A percentile compares a stretch with the other conserved stretches of the same genome.
phyloP scores from a whole-genome alignment of 1,284 basidiomycete species.

The Cutaneotrichosporon arboriforme region DNA sequence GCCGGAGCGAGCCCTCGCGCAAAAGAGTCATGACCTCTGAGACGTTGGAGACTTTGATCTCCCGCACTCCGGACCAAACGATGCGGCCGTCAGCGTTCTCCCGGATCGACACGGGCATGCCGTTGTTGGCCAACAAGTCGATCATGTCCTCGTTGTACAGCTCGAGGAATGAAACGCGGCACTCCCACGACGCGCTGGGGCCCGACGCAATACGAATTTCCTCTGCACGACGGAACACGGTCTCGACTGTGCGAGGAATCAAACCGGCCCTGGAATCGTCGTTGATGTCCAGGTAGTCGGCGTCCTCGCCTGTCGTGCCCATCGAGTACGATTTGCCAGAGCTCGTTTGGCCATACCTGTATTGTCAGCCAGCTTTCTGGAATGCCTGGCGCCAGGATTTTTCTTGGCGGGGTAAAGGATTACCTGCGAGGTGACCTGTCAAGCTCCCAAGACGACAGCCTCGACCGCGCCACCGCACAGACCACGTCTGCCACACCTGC shows the following conservation, averaged over 20 bases:
- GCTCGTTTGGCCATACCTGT: slow-evolving; percentile 80
- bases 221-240: slow-evolving; percentile 74
- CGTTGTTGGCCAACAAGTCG: slow-evolving; percentile 67
- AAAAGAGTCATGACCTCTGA: slow-evolving; percentile 89
- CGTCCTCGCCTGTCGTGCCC: slow-evolving; percentile 73
- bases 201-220: slow-evolving; percentile 70
- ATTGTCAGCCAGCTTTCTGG: background rate
- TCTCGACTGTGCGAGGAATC: slow-evolving; percentile 89
- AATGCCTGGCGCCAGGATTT: too few relatives aligned
- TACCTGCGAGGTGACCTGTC: background rate
- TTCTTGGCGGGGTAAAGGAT: background rate
- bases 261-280: slow-evolving; percentile 59
- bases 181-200: slow-evolving; percentile 57
- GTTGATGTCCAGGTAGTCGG: slow-evolving; percentile 59
- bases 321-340: slow-evolving; percentile 97
- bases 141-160: slow-evolving; percentile 97
- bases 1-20: slow-evolving; percentile 77
- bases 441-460: too few relatives aligned
- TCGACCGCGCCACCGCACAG: too few relatives aligned
- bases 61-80: slow-evolving; percentile 91
- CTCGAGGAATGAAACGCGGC: slow-evolving; percentile 74
- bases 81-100: slow-evolving; percentile 96
- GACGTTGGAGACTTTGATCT: slow-evolving; percentile 75
- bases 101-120: slow-evolving; percentile 83
- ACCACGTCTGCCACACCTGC: too few relatives aligned